Evolutionary conservation across 208 protist genomes (phyloP).

Genomic region (Phytomonas sp.): DNA sequence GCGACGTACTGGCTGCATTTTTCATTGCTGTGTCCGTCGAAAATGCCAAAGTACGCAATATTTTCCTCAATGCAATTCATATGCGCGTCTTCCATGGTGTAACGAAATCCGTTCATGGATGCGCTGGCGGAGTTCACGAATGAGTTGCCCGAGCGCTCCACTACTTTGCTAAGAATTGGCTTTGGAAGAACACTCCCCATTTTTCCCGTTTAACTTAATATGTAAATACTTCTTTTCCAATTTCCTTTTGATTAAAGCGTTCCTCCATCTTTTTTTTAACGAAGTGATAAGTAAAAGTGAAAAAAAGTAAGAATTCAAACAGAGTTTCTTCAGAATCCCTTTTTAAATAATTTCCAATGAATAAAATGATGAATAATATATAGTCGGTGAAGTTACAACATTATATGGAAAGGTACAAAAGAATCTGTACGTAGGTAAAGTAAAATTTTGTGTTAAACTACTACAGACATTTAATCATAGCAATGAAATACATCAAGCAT

Average conservation of each 20-base stretch:
- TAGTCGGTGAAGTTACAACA: background rate
- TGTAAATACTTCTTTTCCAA: background rate
- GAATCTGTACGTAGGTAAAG: background rate
- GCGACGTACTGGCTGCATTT: constrained; percentile 74
- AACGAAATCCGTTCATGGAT: constrained; percentile 76
- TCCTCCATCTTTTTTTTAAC: background rate
- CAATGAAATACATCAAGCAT: background rate
- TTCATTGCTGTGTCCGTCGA: constrained; percentile 85
- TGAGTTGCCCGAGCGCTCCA: constrained; percentile 64
- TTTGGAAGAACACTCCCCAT: constrained; percentile 82
- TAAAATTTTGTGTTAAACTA: background rate
- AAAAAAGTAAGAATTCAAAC: constrained; percentile 12
- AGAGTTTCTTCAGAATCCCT: background rate
- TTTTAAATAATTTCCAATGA: background rate
- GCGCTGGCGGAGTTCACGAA: constrained; percentile 38
- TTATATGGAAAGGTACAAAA: background rate
- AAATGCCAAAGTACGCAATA: constrained; percentile 74
- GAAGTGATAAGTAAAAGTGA: constrained; percentile 7
- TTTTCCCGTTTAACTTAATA: background rate
- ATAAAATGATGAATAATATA: background rate
- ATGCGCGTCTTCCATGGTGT: constrained; percentile 87
- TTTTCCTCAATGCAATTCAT: constrained; percentile 37
- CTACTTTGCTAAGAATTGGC: constrained; percentile 77
- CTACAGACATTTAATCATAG: background rate
- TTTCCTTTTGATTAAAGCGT: background rate